phyloP scores from a whole-genome alignment of 2,329 filamentous ascomycete genomes.

The Gaeumannomyces sp. region DNA sequence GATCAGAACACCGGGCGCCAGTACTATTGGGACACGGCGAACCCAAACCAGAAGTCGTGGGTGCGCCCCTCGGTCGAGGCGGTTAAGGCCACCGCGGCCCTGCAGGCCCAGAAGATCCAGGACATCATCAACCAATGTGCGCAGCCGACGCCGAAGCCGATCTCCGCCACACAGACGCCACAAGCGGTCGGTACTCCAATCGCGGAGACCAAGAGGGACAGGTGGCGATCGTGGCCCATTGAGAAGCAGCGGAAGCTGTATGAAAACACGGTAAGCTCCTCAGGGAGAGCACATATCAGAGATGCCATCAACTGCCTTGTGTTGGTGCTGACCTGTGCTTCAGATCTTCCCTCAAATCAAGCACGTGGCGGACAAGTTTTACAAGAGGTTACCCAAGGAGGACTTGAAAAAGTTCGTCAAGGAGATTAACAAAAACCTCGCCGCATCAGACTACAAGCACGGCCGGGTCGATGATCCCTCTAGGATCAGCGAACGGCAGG shows the following conservation, averaged over 20 bases:
- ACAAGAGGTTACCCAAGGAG: conserved; percentile 78
- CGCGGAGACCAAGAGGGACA: conserved; percentile 58
- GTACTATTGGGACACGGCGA: conserved; percentile 54
- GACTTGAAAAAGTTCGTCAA: conserved; percentile 58
- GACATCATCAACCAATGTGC: conserved; percentile 62
- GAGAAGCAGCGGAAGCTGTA: conserved; percentile 96
- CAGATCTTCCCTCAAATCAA: conserved; percentile 82
- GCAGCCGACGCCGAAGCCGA: conserved; percentile 51
- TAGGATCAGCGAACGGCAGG: conserved; percentile 66
- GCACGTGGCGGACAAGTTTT: conserved; percentile 80
- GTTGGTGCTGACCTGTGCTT: neutral
- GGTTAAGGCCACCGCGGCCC: conserved; percentile 51
- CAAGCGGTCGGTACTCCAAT: conserved; percentile 49
- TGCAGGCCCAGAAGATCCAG: conserved; percentile 62
- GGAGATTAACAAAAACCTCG: conserved; percentile 78
- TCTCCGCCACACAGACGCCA: conserved; percentile 56
- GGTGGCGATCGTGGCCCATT: conserved; percentile 61
- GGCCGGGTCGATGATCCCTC: conserved; percentile 78
- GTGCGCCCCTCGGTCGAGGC: conserved; percentile 66
- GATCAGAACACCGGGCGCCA: conserved; percentile 69
- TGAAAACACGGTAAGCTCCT: conserved; percentile 72
- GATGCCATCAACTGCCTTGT: neutral
- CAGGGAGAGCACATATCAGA: neutral
- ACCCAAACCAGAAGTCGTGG: conserved; percentile 65
- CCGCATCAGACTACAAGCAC: conserved; percentile 87